Base-by-base conservation (phyloP, 352 stramenopile genomes). In the Phytophthora aleatoria region DNA sequence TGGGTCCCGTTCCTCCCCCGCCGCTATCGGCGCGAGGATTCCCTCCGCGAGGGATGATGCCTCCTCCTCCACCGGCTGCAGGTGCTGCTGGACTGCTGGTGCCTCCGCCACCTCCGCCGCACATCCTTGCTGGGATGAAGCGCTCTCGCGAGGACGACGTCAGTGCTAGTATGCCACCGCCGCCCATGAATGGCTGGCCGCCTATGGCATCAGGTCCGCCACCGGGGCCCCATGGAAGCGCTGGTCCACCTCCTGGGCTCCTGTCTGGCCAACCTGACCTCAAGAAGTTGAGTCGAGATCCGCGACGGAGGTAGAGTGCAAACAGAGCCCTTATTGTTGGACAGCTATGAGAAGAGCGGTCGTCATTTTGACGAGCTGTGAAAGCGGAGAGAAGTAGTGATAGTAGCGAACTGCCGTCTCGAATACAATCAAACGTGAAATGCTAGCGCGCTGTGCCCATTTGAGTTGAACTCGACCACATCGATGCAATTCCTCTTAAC, bases 71-170 rank as follows among this genome's bases (percentile, higher is more conserved):
- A 1, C 61, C 52, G 39, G 49, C 56, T 50, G 26, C 27, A 54
- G 53, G 65, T 57, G 51, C 49, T 12, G 20, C 35, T 31, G 55
- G 60, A 33, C 31, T 77, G 61, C 16, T 68, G n/a, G 67, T 77
- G 9, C 78, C 79, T 4, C 81, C 79, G 5, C 79, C 74, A 4
- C 74, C 77, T 6, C 74, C 79, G 3, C 76, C 74, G n/a, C 74
- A 74, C 50, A 77, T 83, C 61, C 62, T 77, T 53, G 74, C 70
- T n/a, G 76, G 73, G 1, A 81, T 81, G 55, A 81, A 81, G 48
- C 76, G 71, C 13, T 57, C 59, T 56, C 73, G 65, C 10, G 73
- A 78, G 3, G 73, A 81, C 30, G 70, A 74, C 3, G 44, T 36
- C 15, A 48, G 57, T 27, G 43, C 24, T 38, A 52, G 57, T 4